phyloP scores from a whole-genome alignment of 1,284 basidiomycete genomes.

The Cutaneotrichosporon curvatum region DNA sequence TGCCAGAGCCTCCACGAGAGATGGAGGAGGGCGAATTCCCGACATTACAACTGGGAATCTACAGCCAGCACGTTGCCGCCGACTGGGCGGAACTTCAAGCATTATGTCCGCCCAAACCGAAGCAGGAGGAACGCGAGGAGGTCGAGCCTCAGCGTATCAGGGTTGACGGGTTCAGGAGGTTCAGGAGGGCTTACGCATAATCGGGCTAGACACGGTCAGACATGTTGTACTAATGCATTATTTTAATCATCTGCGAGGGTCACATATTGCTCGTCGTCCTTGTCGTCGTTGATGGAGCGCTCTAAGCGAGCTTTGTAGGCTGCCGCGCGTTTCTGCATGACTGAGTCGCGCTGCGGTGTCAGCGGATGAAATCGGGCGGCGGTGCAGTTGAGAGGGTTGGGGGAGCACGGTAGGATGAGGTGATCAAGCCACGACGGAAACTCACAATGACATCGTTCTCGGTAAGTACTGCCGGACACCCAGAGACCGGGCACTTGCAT shows the following conservation, averaged over 20 bases:
- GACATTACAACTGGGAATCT: background rate
- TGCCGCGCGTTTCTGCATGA: conserved; percentile 1
- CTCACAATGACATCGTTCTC: background rate
- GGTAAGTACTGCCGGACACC: conserved; percentile 29
- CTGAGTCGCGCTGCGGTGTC: background rate
- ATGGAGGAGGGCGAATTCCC: background rate
- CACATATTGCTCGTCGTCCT: background rate
- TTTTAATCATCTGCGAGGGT: background rate
- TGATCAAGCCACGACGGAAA: no score
- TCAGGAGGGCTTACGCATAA: no score
- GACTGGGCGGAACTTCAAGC: conserved; percentile 9
- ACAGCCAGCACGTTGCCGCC: background rate
- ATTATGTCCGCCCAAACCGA: conserved; percentile 6
- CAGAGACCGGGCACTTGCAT: conserved; percentile 28
- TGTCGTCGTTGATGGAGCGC: background rate
- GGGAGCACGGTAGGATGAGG: no score
- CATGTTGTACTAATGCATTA: background rate
- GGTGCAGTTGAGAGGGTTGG: no score
- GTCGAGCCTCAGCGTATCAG: background rate
- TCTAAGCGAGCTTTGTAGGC: background rate
- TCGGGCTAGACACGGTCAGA: no score
- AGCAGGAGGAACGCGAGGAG: background rate
- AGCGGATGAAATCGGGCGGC: no score
- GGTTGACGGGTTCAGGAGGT: conserved; percentile 10
- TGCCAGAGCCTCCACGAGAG: conserved; percentile 8